A percentile compares a stretch with the other conserved stretches of the same genome.
These are phyloP conservation scores for Aureobasidium sp. DNA, from an alignment of 2,329 filamentous ascomycete genomes.

Conservation along the genomic window DNA sequence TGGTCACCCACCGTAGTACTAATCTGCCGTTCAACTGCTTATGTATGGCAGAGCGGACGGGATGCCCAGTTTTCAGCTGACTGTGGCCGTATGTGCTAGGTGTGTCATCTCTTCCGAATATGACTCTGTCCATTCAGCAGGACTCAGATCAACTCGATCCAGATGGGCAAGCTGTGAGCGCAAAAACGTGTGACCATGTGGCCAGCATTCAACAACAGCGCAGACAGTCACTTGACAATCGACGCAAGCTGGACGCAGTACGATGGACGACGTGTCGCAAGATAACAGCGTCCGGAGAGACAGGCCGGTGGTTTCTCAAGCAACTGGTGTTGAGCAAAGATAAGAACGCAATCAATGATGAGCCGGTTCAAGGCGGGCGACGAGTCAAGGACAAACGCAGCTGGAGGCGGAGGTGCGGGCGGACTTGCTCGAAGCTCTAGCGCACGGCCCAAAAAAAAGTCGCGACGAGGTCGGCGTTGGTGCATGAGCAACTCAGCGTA, in stretches of 20 bases:
- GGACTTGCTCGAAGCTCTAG: not conserved
- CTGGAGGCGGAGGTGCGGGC: not conserved
- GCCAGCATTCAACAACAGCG: not conserved
- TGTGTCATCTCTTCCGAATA: not conserved
- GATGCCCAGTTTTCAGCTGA: not conserved
- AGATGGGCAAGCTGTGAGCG: too few relatives aligned
- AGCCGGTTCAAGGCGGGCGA: not conserved
- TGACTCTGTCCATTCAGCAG: too few relatives aligned
- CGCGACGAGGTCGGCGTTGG: not conserved
- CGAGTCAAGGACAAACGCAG: not conserved
- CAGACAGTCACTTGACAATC: not conserved
- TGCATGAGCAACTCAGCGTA: constrained; percentile 5
- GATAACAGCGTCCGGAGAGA: not conserved
- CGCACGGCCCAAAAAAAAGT: constrained; percentile 2
- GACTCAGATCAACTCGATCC: too few relatives aligned
- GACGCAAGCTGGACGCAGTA: not conserved
- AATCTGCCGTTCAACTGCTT: not conserved
- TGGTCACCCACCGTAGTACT: not conserved
- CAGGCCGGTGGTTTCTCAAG: not conserved
- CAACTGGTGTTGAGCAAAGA: not conserved
- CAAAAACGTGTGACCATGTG: not conserved
- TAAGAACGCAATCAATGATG: not conserved
- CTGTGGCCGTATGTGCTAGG: not conserved
- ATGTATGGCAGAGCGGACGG: not conserved
- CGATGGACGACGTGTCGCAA: not conserved